Base-by-base conservation (phyloP, 2,329 filamentous ascomycete species). In the Metarhizium anisopliae region DNA sequence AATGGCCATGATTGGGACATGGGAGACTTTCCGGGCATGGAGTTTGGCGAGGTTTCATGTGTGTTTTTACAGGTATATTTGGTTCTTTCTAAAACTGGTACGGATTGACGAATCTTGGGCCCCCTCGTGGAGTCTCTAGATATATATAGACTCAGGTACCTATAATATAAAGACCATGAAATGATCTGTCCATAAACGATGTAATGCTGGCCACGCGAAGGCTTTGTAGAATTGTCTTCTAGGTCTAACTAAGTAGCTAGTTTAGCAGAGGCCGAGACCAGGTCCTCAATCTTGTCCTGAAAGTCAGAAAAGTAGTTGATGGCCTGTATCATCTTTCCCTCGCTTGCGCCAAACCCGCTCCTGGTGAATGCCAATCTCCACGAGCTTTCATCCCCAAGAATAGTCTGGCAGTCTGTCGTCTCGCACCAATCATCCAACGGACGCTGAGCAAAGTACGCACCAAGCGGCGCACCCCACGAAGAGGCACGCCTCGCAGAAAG, bases 251-350 rank as follows among this genome's bases (percentile, higher is more conserved):
- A 25, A 25, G 25, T 25, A 25, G 25, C 25, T 25, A 25, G 25
- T 25, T 4, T 25, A 25, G 25, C 25, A 25, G 25, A 4, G 25
- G 25, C 25, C 25, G 25, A 25, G n/a, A 51, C 49, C 40, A 47
- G 45, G 14, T 63, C 68, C 60, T 82, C 79, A 49, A 83, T 60
- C 55, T 73, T 74, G 10, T 77, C 72, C 63, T 83, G 80, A 66
- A 79, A 78, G 54, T 80, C 76, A 51, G 71, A 75, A 65, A 84
- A 83, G 54, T 81, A 82, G 60, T 81, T 80, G 51, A 84, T 77
- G 8, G 81, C 81, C 67, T 80, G 70, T 11, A 73, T 65, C 14
- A 81, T 70, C 64, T 82, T 83, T 32, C 70, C 74, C 62, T 81
- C 76, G 16, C 73, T 76, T 56, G 74, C 67, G 0, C 77, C 77